A percentile compares a stretch with the other conserved stretches of the same genome.
These are phyloP conservation scores for Stevia rebaudiana DNA, from an alignment of 140 eudicot species.

Conservation along the genomic window DNA sequence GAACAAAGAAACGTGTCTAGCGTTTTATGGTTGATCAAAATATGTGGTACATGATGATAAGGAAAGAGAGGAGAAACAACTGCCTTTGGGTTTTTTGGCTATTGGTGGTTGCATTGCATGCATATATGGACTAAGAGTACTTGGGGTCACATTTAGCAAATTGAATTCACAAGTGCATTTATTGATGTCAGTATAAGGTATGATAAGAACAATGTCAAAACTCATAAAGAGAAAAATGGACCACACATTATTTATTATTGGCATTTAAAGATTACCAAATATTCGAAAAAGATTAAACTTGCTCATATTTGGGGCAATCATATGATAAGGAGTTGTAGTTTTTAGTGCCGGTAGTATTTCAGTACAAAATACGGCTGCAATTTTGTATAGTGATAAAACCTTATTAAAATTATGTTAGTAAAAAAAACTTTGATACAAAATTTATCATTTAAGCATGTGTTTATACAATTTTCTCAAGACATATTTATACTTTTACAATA, in stretches of 20 bases:
- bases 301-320: no score
- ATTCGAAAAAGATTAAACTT: background rate
- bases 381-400: no score
- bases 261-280: background rate
- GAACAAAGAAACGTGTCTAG: background rate
- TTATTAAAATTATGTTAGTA: no score
- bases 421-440: no score
- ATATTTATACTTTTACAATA: no score
- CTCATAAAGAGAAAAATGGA: conserved; percentile 19
- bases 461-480: no score
- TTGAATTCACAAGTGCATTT: conserved; percentile 25
- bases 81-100: no score
- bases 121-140: conserved; percentile 32
- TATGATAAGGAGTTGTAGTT: background rate
- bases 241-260: conserved; percentile 24
- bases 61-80: conserved; percentile 4
- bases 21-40: background rate
- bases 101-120: conserved; percentile 18
- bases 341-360: no score
- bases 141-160: conserved; percentile 30
- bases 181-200: conserved; percentile 15
- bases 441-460: no score
- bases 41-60: conserved; percentile 14
- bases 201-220: conserved; percentile 36
- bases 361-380: no score